A percentile compares a stretch with the other conserved stretches of the same genome.
These are phyloP conservation scores for Nemania bipapillata DNA, from an alignment of 2,329 filamentous ascomycete species.

Conservation along the genomic window DNA sequence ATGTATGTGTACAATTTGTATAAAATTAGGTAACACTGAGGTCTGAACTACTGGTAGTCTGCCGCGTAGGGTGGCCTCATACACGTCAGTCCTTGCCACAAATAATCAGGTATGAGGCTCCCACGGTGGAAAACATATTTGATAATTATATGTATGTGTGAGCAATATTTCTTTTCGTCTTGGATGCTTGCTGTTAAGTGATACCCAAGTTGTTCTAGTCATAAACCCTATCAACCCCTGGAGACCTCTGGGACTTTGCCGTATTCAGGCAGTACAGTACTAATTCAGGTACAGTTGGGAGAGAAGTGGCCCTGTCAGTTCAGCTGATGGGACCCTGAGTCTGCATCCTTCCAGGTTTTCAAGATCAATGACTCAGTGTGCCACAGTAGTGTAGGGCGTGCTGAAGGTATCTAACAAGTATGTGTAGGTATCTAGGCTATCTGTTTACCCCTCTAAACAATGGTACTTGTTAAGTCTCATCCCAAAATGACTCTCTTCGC, in stretches of 20 bases:
- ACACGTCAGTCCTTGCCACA: constrained; percentile 27
- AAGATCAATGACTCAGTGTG: not conserved
- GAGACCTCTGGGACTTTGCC: constrained; percentile 14
- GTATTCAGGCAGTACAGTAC: constrained; percentile 3
- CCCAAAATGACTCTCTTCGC: constrained; percentile 4
- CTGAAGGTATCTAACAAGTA: no score
- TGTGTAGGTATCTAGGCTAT: no score
- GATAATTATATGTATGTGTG: not conserved
- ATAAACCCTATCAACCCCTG: no score
- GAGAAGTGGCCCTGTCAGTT: constrained; percentile 10
- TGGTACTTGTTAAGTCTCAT: constrained; percentile 13
- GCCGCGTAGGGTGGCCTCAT: constrained; percentile 23
- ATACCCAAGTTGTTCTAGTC: no score
- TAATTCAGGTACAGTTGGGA: constrained; percentile 13
- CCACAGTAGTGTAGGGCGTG: not conserved
- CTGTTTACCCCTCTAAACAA: constrained; percentile 19
- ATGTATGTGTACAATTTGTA: no score
- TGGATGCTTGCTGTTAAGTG: not conserved
- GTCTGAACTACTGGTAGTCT: no score
- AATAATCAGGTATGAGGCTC: not conserved
- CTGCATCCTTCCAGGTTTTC: constrained; percentile 21
- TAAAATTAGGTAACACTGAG: not conserved
- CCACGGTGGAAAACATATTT: not conserved
- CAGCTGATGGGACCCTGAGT: constrained; percentile 27
- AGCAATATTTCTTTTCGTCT: not conserved